Evolutionary conservation across 495 filamentous ascomycete genomes (phyloP), one percentile per base, ranked within the genome.

Genomic region (Neurospora cerealis): DNA sequence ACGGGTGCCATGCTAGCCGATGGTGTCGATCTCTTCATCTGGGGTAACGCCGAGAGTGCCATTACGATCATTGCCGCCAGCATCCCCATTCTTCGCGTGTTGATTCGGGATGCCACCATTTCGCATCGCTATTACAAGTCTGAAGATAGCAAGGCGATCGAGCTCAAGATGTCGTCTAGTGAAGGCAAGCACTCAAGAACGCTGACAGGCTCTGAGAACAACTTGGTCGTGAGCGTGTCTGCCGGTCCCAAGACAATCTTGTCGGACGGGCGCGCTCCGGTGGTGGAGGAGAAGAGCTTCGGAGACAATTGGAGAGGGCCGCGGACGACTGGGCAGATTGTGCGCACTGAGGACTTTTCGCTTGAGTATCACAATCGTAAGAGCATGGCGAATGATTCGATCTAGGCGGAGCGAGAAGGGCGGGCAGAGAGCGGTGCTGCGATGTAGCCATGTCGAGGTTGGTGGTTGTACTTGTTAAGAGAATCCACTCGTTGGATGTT

Each of bases 51-150:
- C 10, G 81, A 83, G 74, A 70, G 79, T 5, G 74, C 80, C n/a
- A 78, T 78, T 28, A 81, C 78, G 48, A 82, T 82, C 71, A 80
- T 81, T 73, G 82, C 81, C 2, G 81, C 80, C 2, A 81, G 77
- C 1, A 81, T 83, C 9, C 81, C 81, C 7, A 78, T 83, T 41
- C 75, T 83, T 34, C 80, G 80, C 11, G 78, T 79, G 5, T 74
- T 82, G 7, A 60, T 80, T 13, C 76, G 75, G 28, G 80, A 77
- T 41, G 74, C 75, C 24, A 70, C 41, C 13, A 62, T 72, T 1
- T 60, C 69, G 7, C 36, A 38, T 28, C 10, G 70, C 9, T 72
- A 74, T 38, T 40, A 70, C 60, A 54, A 17, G 24, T 21, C 32
- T 0, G 70, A 24, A 11, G 36, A 41, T 15, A 39, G 40, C 39